Percentiles rank a stretch among this genome's conserved stretches.
These are phyloP conservation scores for Amaranthus palmeri DNA, from an alignment of 148 eudicot genomes.

Conservation along the genomic window DNA sequence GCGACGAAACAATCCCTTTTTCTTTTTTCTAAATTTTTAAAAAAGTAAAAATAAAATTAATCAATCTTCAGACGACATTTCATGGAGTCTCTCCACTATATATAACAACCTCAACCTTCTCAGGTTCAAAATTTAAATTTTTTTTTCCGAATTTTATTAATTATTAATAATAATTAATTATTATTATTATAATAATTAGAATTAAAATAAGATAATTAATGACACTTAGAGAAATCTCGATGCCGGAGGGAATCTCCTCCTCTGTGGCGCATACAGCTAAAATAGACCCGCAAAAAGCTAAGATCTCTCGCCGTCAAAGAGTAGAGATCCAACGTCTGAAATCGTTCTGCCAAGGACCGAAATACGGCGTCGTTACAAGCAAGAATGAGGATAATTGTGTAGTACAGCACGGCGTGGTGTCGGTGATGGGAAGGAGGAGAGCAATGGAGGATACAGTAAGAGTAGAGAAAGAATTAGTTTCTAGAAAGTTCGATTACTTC, in stretches of 20 bases:
- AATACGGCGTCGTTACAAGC: constrained; percentile 7
- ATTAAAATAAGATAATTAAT: background rate
- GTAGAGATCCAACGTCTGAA: constrained; percentile 27
- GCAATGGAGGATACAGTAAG: constrained; percentile 65
- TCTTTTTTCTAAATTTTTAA: no score
- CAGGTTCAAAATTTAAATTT: background rate
- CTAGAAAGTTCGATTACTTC: constrained; percentile 35
- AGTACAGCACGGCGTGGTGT: constrained; percentile 39
- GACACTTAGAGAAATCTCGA: constrained; percentile 15
- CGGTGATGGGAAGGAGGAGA: constrained; percentile 56
- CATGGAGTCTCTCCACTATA: constrained; percentile 4
- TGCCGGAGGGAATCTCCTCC: constrained; percentile 19
- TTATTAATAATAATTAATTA: no score
- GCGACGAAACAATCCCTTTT: background rate
- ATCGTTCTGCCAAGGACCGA: background rate
- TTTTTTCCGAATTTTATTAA: no score
- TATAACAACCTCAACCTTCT: background rate
- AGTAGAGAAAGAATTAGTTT: constrained; percentile 25
- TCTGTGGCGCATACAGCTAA: background rate
- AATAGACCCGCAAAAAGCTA: constrained; percentile 16
- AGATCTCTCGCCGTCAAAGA: constrained; percentile 20
- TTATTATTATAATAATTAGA: no score
- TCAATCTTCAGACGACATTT: constrained; percentile 9
- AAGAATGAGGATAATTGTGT: background rate
- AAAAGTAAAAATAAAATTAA: no score